These are phyloP conservation scores for Karstenula rhodostoma DNA, from an alignment of 2,329 filamentous ascomycete genomes.

Conservation along the genomic window DNA sequence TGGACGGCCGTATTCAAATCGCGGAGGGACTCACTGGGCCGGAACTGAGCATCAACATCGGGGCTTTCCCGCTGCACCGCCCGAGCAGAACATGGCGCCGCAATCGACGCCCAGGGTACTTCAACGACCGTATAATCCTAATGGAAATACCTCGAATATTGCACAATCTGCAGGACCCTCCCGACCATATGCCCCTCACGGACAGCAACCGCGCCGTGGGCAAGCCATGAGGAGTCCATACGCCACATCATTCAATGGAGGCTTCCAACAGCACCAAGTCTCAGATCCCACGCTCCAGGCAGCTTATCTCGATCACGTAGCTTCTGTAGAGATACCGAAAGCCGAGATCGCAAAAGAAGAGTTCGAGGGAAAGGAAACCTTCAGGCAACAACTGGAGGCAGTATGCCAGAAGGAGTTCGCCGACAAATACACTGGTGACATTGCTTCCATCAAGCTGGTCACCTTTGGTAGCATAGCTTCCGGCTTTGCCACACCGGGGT, in stretches of 20 bases:
- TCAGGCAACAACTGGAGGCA: conserved; percentile 70
- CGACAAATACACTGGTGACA: conserved; percentile 57
- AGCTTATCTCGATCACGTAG: conserved; percentile 54
- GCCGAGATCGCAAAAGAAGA: conserved; percentile 71
- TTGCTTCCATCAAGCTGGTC: conserved; percentile 68
- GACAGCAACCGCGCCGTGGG: conserved; percentile 4
- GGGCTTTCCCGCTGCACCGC: not conserved
- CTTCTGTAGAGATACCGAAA: conserved; percentile 59
- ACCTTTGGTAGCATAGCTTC: conserved; percentile 85
- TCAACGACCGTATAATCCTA: conserved; percentile 28
- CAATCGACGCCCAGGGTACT: conserved; percentile 26
- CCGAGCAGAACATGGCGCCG: conserved; percentile 9
- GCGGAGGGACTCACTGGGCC: conserved; percentile 4
- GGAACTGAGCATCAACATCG: not conserved
- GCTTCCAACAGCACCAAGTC: conserved; percentile 21
- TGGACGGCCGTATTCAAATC: conserved; percentile 21
- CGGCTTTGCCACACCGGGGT: conserved; percentile 86
- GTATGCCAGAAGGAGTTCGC: conserved; percentile 69
- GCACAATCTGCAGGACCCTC: not conserved
- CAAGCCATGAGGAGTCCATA: conserved; percentile 20
- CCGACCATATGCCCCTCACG: conserved; percentile 2
- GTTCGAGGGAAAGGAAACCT: conserved; percentile 73
- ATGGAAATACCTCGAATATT: conserved; percentile 6
- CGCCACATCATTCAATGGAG: not conserved
- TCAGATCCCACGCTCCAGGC: conserved; percentile 45